Conservation (phyloP, 495 filamentous ascomycete genomes). For the Lichenothelia convexa region DNA sequence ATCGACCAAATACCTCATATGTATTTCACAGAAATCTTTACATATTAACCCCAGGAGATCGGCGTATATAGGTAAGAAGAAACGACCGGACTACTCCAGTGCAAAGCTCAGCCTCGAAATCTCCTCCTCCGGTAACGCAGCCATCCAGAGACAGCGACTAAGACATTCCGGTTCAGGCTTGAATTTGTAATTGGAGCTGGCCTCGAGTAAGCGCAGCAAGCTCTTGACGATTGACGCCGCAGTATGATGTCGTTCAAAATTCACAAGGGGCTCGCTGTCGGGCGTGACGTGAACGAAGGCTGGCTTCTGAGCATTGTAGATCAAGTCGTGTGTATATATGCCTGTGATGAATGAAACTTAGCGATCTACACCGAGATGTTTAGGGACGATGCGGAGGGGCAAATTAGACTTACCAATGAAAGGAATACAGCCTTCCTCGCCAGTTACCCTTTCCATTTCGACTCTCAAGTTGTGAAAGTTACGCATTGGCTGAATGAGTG, state of each 20-base stretch:
- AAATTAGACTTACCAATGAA: conserved; percentile 66
- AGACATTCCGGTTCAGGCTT: conserved; percentile 71
- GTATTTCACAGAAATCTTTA: too few relatives aligned
- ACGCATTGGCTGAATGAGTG: conserved; percentile 63
- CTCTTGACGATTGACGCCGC: conserved; percentile 88
- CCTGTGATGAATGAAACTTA: conserved; percentile 21
- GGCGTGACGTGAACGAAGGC: conserved; percentile 42
- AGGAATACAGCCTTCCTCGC: conserved; percentile 80
- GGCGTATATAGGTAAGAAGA: too few relatives aligned
- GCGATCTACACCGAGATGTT: background rate
- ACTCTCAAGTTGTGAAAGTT: conserved; percentile 82
- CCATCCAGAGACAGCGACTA: conserved; percentile 90
- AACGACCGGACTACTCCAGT: background rate
- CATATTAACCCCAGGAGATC: too few relatives aligned
- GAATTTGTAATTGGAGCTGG: conserved; percentile 77
- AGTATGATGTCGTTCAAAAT: conserved; percentile 86
- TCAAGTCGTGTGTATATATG: conserved; percentile 88
- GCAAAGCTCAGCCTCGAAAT: conserved; percentile 42
- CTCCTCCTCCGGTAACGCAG: conserved; percentile 68
- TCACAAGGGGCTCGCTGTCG: conserved; percentile 60
- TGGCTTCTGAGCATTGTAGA: conserved; percentile 86
- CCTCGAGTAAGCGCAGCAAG: conserved; percentile 72
- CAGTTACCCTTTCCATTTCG: conserved; percentile 71
- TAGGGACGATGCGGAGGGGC: too few relatives aligned
- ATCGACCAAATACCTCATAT: too few relatives aligned